Conservation (phyloP, 2,329 filamentous ascomycete species). For the Penicillium sclerotiorum region DNA sequence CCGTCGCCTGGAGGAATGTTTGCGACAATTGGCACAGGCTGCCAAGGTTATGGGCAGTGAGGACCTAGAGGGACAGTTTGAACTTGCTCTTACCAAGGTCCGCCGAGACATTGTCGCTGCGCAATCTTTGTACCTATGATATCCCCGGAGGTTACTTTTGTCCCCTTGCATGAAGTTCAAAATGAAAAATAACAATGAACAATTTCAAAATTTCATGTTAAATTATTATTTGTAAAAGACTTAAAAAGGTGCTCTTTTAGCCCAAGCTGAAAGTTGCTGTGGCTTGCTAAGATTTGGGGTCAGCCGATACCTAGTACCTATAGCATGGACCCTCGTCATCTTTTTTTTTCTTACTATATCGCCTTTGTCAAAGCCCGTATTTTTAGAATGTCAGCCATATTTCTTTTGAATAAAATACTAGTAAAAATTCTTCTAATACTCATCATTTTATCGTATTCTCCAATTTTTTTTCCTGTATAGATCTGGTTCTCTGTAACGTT, state of each 20-base stretch:
- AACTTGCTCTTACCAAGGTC: constrained; percentile 80
- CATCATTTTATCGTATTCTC: not conserved
- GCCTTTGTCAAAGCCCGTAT: too few relatives aligned
- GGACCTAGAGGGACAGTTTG: constrained; percentile 90
- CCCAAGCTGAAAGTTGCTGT: not conserved
- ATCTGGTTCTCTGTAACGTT: constrained; percentile 13
- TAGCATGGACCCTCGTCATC: constrained; percentile 1
- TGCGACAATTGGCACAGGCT: constrained; percentile 93
- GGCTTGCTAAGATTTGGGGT: not conserved
- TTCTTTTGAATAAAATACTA: too few relatives aligned
- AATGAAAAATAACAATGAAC: not conserved
- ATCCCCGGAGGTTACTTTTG: constrained; percentile 12
- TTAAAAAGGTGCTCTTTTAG: not conserved
- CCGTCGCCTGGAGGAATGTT: constrained; percentile 87
- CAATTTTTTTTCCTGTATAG: not conserved
- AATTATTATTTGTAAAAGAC: not conserved
- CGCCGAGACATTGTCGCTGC: constrained; percentile 92
- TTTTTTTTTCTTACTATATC: not conserved
- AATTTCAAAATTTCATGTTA: too few relatives aligned
- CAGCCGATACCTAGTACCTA: too few relatives aligned
- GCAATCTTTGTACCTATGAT: constrained; percentile 78
- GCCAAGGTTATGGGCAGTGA: constrained; percentile 98
- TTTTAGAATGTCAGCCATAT: too few relatives aligned
- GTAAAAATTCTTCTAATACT: too few relatives aligned
- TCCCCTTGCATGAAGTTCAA: not conserved